Evolutionary conservation across 768 basidiomycete genomes (phyloP).

Genomic region (Lanmaoa rubissima): DNA sequence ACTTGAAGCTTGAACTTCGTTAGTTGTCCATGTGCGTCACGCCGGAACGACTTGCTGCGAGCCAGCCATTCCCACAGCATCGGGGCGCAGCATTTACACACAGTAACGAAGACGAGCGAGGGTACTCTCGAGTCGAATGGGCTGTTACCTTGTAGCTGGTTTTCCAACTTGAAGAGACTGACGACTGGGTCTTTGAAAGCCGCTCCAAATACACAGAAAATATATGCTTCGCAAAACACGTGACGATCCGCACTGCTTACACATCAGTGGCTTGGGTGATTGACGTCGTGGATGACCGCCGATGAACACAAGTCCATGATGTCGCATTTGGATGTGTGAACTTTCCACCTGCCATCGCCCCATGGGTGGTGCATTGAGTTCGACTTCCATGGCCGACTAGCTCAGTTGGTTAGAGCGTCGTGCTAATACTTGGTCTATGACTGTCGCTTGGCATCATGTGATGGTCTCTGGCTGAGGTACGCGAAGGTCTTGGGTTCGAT

Average conservation of each 20-base stretch:
- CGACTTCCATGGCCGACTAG: constrained; percentile 63
- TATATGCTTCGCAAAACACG: background rate
- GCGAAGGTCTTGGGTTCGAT: constrained; percentile 82
- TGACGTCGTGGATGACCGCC: background rate
- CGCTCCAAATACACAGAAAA: background rate
- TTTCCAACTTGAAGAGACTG: background rate
- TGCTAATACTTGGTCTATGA: constrained; percentile 47
- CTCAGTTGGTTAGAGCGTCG: constrained; percentile 94
- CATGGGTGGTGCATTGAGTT: accelerated
- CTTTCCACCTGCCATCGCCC: background rate
- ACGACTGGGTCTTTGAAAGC: background rate
- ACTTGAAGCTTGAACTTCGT: background rate
- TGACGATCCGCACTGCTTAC: background rate
- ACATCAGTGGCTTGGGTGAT: background rate
- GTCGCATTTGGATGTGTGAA: too few species aligned
- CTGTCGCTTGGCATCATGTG: background rate
- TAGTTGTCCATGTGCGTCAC: background rate
- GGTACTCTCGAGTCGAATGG: background rate
- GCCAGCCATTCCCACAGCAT: background rate
- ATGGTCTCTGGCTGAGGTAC: constrained; percentile 27
- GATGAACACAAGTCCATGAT: background rate
- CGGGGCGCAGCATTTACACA: background rate
- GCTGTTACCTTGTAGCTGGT: background rate
- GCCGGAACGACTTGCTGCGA: background rate
- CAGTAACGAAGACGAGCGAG: background rate